Base-by-base conservation (phyloP, 768 basidiomycete species). In the Leccinum incarnatum region DNA sequence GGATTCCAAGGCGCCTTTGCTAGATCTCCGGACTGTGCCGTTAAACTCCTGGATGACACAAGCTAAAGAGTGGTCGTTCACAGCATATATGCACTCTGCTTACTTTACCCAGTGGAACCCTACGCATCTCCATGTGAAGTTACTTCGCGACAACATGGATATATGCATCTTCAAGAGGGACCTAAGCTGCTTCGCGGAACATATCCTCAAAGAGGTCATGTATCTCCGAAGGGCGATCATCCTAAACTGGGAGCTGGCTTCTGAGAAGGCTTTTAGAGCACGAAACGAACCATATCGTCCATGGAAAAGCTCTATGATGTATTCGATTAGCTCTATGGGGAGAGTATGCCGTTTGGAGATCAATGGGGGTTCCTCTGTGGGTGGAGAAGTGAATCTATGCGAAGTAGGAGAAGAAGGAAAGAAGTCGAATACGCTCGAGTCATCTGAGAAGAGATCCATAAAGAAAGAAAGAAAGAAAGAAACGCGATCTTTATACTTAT, bases 31-130 rank as follows among this genome's bases (percentile, higher is more conserved):
- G 68, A 67, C 6, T 51, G 54, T 32, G 61, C 67, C 14, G 55
- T 51, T 49, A 72, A 50, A 53, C 47, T 58, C 58, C 72, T 73
- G n/a, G 27, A 48, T 21, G 48, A 34, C 55, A 29, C 30, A 29
- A 7, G 51, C 55, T 56, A 59, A 47, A 57, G 23, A 9, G 48
- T 34, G 15, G 47, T 40, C 40, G 34, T 54, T 7, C 23, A n/a
- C 21, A 27, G 47, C 37, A 68, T 60, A 67, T 71, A 61, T 67
- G 57, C 59, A 49, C 54, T 50, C 17, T 45, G 75, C 79, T 59
- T 60, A 84, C 83, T 72, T 80, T 49, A 82, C 76, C 77, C 81
- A 83, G 34, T 63, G 58, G 60, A 79, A 77, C 5, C 76, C 77
- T 15, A 68, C 63, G 32, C 57, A 58, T 47, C 23, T 64, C 57